Percentiles rank a stretch among this genome's conserved stretches.
These are phyloP conservation scores for Nakataea oryzae DNA, from an alignment of 2,329 filamentous ascomycete genomes.

Conservation along the genomic window DNA sequence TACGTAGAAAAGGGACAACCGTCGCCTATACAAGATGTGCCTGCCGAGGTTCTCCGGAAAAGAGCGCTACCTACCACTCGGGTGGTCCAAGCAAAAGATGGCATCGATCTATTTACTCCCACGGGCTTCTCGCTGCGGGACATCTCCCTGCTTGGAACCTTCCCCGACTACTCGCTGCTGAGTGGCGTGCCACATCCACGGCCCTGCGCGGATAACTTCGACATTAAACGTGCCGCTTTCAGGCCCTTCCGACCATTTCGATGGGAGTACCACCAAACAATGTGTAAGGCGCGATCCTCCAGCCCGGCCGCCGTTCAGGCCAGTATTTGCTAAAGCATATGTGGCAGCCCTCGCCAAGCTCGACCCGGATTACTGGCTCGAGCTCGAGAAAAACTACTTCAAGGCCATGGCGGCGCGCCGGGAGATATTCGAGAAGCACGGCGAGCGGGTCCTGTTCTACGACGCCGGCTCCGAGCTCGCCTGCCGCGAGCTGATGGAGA, in stretches of 20 bases:
- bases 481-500: conserved; percentile 82
- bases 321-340: conserved; percentile 4
- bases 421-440: conserved; percentile 51
- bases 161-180: conserved; percentile 67
- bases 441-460: conserved; percentile 51
- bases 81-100: conserved; percentile 5
- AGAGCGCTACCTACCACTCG: conserved; percentile 17
- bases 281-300: conserved; percentile 51
- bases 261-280: conserved; percentile 83
- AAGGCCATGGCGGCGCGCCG: conserved; percentile 59
- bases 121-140: conserved; percentile 64
- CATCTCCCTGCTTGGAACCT: conserved; percentile 59
- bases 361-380: conserved; percentile 81
- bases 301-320: background rate
- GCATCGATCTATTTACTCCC: conserved; percentile 13
- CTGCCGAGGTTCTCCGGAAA: background rate
- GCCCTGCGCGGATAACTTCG: conserved; percentile 48
- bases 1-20: background rate
- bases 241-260: conserved; percentile 73
- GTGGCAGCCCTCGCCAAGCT: conserved; percentile 61
- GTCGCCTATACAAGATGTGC: background rate
- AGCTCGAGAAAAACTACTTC: conserved; percentile 66
- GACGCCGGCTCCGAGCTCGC: conserved; percentile 69
- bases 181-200: conserved; percentile 64
- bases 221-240: conserved; percentile 56